phyloP scores from a whole-genome alignment of 257 asterid species.

The Paulownia fortunei region DNA sequence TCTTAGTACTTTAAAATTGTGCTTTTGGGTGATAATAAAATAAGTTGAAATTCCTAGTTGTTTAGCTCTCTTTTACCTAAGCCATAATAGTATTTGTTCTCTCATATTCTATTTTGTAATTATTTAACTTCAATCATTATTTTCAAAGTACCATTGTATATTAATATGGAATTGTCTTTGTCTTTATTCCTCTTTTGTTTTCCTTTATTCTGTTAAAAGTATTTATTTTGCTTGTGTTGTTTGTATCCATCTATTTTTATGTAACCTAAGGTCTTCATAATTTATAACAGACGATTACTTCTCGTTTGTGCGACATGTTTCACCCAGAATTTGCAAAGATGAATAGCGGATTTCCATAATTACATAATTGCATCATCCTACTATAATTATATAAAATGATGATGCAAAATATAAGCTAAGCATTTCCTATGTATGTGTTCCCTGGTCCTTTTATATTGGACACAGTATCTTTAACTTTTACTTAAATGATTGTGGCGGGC shows the following conservation, averaged over 20 bases:
- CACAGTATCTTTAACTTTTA: neutral
- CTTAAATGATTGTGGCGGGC: neutral
- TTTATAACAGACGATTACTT: too few relatives aligned
- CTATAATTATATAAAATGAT: slow-evolving; percentile 15
- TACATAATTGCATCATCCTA: neutral
- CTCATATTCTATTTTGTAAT: slow-evolving; percentile 22
- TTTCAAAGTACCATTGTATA: neutral
- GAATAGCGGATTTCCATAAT: neutral
- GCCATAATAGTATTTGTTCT: slow-evolving; percentile 2
- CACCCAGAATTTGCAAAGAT: neutral
- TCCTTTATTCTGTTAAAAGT: slow-evolving; percentile 17
- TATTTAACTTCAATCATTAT: neutral
- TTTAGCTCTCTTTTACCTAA: neutral
- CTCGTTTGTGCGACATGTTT: neutral
- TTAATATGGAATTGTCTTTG: slow-evolving; percentile 18
- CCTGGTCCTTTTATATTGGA: slow-evolving; percentile 1
- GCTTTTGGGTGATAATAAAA: neutral
- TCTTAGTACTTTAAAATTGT: neutral
- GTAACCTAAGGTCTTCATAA: neutral
- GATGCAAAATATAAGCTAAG: neutral
- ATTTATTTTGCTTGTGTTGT: slow-evolving; percentile 14
- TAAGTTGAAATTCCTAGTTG: slow-evolving; percentile 24
- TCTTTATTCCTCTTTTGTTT: slow-evolving; percentile 22
- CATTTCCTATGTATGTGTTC: neutral
- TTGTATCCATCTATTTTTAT: slow-evolving; percentile 11